These are phyloP conservation scores for Onygenales sp. DNA, from an alignment of 2,329 filamentous ascomycete genomes.

Conservation along the genomic window DNA sequence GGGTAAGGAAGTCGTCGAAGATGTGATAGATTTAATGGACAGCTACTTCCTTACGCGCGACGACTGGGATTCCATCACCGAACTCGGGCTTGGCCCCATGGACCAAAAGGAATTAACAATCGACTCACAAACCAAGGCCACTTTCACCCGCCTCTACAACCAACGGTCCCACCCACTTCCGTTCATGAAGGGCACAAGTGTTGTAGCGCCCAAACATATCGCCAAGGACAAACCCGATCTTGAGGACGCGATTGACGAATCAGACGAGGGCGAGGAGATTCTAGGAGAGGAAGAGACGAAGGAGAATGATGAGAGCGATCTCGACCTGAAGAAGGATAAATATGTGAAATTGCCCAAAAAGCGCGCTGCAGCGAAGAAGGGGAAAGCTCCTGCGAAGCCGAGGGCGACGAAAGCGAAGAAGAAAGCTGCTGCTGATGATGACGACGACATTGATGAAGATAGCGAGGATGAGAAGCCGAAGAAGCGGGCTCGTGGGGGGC, in stretches of 20 bases:
- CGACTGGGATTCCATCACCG: slow-evolving; percentile 85
- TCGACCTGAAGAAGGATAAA: slow-evolving; percentile 89
- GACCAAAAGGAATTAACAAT: slow-evolving; percentile 65
- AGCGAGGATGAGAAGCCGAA: slow-evolving; percentile 47
- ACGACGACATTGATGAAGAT: slow-evolving; percentile 35
- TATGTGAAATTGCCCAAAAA: slow-evolving; percentile 91
- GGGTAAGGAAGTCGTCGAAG: slow-evolving; percentile 70
- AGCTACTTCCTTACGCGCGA: slow-evolving; percentile 91
- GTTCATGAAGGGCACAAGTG: slow-evolving; percentile 86
- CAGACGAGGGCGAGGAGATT: slow-evolving; percentile 62
- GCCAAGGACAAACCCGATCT: slow-evolving; percentile 76
- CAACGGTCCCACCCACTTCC: slow-evolving; percentile 75
- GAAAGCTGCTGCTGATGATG: slow-evolving; percentile 21
- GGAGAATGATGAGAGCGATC: slow-evolving; percentile 61
- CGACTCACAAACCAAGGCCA: slow-evolving; percentile 73
- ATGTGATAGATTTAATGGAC: slow-evolving; percentile 92
- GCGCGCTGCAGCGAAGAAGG: slow-evolving; percentile 37
- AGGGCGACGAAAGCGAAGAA: slow-evolving; percentile 25
- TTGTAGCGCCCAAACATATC: slow-evolving; percentile 61
- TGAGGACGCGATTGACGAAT: slow-evolving; percentile 91
- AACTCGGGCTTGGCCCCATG: slow-evolving; percentile 82
- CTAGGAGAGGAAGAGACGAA: slow-evolving; percentile 42
- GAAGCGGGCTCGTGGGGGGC: slow-evolving; percentile 27
- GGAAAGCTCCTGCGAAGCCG: slow-evolving; percentile 5
- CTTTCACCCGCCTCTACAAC: slow-evolving; percentile 91